Base-by-base conservation (phyloP, 106 monocot species). In the Dendrobium chrysotoxum region DNA sequence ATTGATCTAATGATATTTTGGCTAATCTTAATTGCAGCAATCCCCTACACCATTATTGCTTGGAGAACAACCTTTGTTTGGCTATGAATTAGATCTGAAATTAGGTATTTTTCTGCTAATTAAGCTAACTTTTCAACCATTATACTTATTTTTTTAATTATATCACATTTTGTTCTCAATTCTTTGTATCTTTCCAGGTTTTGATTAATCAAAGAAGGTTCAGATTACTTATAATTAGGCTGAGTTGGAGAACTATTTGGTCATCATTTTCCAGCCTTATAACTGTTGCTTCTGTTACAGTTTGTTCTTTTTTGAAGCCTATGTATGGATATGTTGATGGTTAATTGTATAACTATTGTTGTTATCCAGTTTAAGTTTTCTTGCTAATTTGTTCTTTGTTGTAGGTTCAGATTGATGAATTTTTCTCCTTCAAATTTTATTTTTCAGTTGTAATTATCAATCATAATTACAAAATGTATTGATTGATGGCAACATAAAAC, bases 1-100 rank as follows among this genome's bases (percentile, higher is more conserved):
- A 35, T 35, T 35, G 35, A 35, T 35, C 35, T 35, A 35, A 35
- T 35, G 35, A 35, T 35, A 35, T 35, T 35, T 35, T 35, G 35
- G 0, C 35, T 35, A 35, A 35, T 35, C 35, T 35, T 70, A 31
- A 70, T 35, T 28, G 35, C 70, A 70, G 70, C 31, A 35, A 31
- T 70, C 28, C 4, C 70, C 10, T 70, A 16, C 25, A 5, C 70
- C 70, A 13, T 13, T 13, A 13, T 35, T 35, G 70, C 16, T 15
- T 28, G 70, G 16, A 70, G 70, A 70, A 35, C 31, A 70, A 35
- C 35, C 35, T 70, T 4, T 70, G 31, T 70, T 70, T 35, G 35
- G 70, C n/a, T 70, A 70, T 15, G 70, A 70, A 31, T 11, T 70
- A 31, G 70, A 70, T 70, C 70, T 70, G 9, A 70, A 70, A 70